Conservation (phyloP, 495 filamentous ascomycete genomes). For the Margaritispora aquatica region DNA sequence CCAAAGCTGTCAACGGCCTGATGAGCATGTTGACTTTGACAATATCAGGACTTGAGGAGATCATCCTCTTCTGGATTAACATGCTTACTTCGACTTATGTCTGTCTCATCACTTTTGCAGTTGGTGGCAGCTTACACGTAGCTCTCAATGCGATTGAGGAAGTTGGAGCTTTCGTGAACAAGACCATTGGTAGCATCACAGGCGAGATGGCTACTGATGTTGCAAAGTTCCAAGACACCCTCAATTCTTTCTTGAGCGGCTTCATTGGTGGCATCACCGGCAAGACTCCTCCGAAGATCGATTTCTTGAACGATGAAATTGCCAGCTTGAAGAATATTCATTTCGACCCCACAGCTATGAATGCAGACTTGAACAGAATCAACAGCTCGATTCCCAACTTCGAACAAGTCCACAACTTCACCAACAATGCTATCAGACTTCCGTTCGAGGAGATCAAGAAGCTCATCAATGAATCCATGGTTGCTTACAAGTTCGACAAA, state of each 20-base stretch:
- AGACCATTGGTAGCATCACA: constrained; percentile 58
- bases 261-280: constrained; percentile 33
- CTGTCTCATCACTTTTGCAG: constrained; percentile 75
- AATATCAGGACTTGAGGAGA: constrained; percentile 76
- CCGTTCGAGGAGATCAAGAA: constrained; percentile 77
- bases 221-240: constrained; percentile 45
- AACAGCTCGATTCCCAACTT: constrained; percentile 79
- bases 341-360: constrained; percentile 56
- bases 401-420: constrained; percentile 71
- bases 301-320: constrained; percentile 54
- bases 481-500: constrained; percentile 69
- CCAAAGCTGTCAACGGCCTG: constrained; percentile 68
- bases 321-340: constrained; percentile 59
- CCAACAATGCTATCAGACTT: constrained; percentile 57
- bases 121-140: constrained; percentile 68
- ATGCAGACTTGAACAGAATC: constrained; percentile 56
- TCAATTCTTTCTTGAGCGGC: constrained; percentile 50
- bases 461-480: constrained; percentile 58
- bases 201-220: constrained; percentile 52
- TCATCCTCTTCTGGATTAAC: constrained; percentile 85
- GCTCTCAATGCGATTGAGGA: constrained; percentile 63
- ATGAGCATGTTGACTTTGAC: constrained; percentile 68
- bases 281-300: constrained; percentile 37
- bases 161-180: constrained; percentile 66
- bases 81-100: constrained; percentile 82